phyloP scores from a whole-genome alignment of 495 filamentous ascomycete species.

The Penicillium maclennaniae region DNA sequence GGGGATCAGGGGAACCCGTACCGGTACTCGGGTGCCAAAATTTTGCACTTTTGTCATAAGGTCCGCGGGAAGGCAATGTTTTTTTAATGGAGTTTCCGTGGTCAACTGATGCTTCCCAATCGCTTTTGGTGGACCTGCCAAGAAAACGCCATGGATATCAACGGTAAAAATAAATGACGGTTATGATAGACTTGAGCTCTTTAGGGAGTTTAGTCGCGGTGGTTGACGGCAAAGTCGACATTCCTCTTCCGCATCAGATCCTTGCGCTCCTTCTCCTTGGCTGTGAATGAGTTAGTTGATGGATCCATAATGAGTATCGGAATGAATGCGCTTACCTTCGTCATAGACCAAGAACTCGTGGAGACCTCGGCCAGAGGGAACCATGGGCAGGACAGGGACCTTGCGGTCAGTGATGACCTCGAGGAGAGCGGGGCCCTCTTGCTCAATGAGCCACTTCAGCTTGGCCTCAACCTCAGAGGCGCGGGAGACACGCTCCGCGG shows the following conservation, averaged over 20 bases:
- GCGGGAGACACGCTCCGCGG: constrained; percentile 59
- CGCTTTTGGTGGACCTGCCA: constrained; percentile 42
- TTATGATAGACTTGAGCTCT: constrained; percentile 20
- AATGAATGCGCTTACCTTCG: constrained; percentile 49
- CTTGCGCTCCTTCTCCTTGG: constrained; percentile 70
- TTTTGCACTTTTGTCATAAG: constrained; percentile 5
- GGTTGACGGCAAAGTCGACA: constrained; percentile 29
- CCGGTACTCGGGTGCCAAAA: constrained; percentile 1
- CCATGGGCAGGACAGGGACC: constrained; percentile 98
- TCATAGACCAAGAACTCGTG: constrained; percentile 96
- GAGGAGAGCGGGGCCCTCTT: constrained; percentile 71
- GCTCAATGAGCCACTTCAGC: constrained; percentile 84
- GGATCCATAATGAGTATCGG: not conserved
- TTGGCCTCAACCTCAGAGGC: constrained; percentile 70
- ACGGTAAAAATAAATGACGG: constrained; percentile 29
- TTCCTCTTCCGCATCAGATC: constrained; percentile 68
- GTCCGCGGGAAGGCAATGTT: constrained; percentile 4
- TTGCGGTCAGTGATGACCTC: constrained; percentile 69
- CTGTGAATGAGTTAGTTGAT: constrained; percentile 41
- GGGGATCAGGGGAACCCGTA: not conserved
- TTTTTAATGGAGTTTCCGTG: constrained; percentile 14
- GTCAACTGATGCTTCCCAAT: constrained; percentile 22
- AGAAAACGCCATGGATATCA: constrained; percentile 49
- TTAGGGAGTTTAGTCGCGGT: constrained; percentile 13
- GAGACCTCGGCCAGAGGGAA: constrained; percentile 77